A percentile compares a stretch with the other conserved stretches of the same genome.
phyloP scores from a whole-genome alignment of 495 filamentous ascomycete genomes.

The Podospora bellae-mahoneyi region DNA sequence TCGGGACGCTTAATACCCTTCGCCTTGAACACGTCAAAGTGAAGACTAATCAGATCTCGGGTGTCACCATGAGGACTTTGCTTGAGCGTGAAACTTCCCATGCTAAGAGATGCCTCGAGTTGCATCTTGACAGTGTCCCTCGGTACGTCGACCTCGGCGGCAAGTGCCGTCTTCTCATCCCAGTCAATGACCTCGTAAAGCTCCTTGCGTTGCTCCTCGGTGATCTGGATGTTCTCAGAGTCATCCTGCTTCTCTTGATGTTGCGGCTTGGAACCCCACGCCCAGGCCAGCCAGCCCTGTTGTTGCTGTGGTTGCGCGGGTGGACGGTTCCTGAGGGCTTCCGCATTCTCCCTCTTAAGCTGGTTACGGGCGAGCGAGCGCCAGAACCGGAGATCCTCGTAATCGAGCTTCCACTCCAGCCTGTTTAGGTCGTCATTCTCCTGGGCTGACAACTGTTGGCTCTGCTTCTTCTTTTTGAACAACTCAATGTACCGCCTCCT shows the following conservation, averaged over 20 bases:
- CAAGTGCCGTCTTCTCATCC: slow-evolving; percentile 89
- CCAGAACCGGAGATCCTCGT: slow-evolving; percentile 98
- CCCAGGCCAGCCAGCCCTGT: slow-evolving; percentile 84
- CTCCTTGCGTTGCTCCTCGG: slow-evolving; percentile 92
- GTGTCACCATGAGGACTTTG: slow-evolving; percentile 76
- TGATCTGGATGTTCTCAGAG: slow-evolving; percentile 73
- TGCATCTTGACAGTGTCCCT: slow-evolving; percentile 89
- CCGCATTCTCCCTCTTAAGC: slow-evolving; percentile 88
- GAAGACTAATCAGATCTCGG: slow-evolving; percentile 78
- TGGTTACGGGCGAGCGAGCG: slow-evolving; percentile 90
- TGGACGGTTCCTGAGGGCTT: slow-evolving; percentile 54
- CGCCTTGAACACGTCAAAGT: slow-evolving; percentile 91
- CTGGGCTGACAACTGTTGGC: slow-evolving; percentile 63
- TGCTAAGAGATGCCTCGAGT: slow-evolving; percentile 81
- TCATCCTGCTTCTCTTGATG: slow-evolving; percentile 53
- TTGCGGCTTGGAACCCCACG: slow-evolving; percentile 73
- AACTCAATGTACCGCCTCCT: slow-evolving; percentile 83
- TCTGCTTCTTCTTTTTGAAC: slow-evolving; percentile 89
- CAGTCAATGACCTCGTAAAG: slow-evolving; percentile 96
- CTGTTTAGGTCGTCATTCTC: slow-evolving; percentile 70
- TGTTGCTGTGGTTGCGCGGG: slow-evolving; percentile 46
- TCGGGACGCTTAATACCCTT: slow-evolving; percentile 84
- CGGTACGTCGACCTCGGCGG: slow-evolving; percentile 83
- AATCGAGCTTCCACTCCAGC: slow-evolving; percentile 82
- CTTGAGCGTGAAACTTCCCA: slow-evolving; percentile 89